These are phyloP conservation scores for Endoconidiophora polonica DNA, from an alignment of 2,329 filamentous ascomycete genomes.

Conservation along the genomic window DNA sequence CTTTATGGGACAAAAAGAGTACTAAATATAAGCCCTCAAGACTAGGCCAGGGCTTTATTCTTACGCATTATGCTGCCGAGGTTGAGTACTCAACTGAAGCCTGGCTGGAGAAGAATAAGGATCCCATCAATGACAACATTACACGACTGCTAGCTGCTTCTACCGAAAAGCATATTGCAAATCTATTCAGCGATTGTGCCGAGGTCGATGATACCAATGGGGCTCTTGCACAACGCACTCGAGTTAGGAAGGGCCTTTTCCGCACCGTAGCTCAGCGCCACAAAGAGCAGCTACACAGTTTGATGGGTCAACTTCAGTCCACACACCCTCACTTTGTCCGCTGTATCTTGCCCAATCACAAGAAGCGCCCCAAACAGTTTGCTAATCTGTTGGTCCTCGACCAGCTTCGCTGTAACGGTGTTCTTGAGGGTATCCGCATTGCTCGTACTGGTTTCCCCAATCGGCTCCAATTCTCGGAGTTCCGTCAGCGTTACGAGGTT, in stretches of 20 bases:
- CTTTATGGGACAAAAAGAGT: constrained; percentile 90
- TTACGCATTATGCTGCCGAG: constrained; percentile 94
- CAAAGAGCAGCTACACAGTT: constrained; percentile 92
- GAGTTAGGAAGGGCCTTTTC: constrained; percentile 95
- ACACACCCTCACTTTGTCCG: constrained; percentile 97
- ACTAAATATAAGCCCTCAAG: constrained; percentile 81
- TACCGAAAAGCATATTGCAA: constrained; percentile 64
- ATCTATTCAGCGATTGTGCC: constrained; percentile 74
- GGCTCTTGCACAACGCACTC: constrained; percentile 40
- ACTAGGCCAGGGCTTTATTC: constrained; percentile 77
- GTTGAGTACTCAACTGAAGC: constrained; percentile 91
- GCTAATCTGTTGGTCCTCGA: constrained; percentile 85
- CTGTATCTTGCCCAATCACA: constrained; percentile 95
- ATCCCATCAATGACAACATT: constrained; percentile 92
- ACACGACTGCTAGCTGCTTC: constrained; percentile 76
- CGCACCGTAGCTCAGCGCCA: constrained; percentile 90
- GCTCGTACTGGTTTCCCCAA: constrained; percentile 95
- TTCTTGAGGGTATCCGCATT: constrained; percentile 95
- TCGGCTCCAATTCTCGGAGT: constrained; percentile 77
- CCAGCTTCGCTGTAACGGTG: constrained; percentile 96
- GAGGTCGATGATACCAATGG: constrained; percentile 54
- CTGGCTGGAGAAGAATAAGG: constrained; percentile 98
- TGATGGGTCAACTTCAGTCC: constrained; percentile 87
- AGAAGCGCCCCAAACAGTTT: constrained; percentile 88
- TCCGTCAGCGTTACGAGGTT: constrained; percentile 89